Evolutionary conservation across 1,284 basidiomycete genomes (phyloP).

Genomic region (Wolfiporia cocos): DNA sequence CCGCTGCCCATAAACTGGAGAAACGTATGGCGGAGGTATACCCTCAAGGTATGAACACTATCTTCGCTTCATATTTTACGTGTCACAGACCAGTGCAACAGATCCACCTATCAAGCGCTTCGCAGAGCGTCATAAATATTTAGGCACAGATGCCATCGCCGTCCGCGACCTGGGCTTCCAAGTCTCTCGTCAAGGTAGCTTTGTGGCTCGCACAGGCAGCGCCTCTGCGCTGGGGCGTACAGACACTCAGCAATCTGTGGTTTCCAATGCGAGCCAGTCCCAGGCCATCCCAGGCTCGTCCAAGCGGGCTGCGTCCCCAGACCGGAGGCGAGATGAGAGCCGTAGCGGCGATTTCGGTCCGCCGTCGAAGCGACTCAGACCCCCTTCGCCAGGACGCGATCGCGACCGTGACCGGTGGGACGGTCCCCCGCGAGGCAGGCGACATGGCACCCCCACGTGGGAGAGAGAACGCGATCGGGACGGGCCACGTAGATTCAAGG

Average conservation of each 20-base stretch:
- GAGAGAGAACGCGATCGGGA: conserved; percentile 39
- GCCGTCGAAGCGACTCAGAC: conserved; percentile 47
- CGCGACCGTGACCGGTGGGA: conserved; percentile 46
- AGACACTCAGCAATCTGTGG: conserved; percentile 42
- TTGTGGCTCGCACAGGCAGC: conserved; percentile 14
- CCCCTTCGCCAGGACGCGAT: conserved; percentile 37
- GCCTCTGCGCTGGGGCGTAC: conserved; percentile 35
- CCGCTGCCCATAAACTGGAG: conserved; percentile 86
- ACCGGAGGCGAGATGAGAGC: conserved; percentile 39
- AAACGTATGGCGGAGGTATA: conserved; percentile 85
- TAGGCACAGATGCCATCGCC: conserved; percentile 85
- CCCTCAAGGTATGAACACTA: conserved; percentile 53
- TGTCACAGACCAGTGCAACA: conserved; percentile 21
- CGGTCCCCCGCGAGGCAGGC: conserved; percentile 34
- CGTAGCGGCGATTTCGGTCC: conserved; percentile 36
- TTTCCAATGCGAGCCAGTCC: conserved; percentile 19
- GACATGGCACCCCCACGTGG: conserved; percentile 42
- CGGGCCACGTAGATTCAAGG: conserved; percentile 33
- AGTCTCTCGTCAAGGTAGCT: conserved; percentile 27
- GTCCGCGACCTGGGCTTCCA: conserved; percentile 83
- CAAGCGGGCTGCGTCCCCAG: conserved; percentile 47
- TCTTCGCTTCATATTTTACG: background rate
- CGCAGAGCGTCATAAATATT: conserved; percentile 85
- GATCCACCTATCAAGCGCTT: conserved; percentile 91
- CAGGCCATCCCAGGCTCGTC: conserved; percentile 11